These are phyloP conservation scores for Diplotaxis tenuifolia DNA, from an alignment of 345 rosid genomes.

Conservation along the genomic window DNA sequence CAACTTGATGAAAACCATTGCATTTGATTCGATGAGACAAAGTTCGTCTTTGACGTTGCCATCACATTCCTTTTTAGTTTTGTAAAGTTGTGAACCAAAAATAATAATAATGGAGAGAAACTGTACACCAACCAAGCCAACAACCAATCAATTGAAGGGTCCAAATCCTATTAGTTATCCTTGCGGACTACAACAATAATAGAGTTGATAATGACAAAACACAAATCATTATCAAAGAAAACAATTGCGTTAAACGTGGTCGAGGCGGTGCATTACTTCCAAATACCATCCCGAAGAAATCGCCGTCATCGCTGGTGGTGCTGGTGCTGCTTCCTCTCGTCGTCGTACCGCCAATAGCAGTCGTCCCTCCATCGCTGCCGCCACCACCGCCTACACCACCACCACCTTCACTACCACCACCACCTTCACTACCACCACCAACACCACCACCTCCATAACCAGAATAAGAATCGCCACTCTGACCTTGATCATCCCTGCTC, in stretches of 20 bases:
- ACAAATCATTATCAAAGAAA: constrained; percentile 27
- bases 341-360: constrained; percentile 14
- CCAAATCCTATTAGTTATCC: constrained; percentile 34
- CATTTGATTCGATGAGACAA: constrained; percentile 18
- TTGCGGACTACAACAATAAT: constrained; percentile 37
- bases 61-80: background rate
- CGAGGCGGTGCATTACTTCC: constrained; percentile 32
- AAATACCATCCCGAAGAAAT: constrained; percentile 34
- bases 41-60: constrained; percentile 9
- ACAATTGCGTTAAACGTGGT: constrained; percentile 20
- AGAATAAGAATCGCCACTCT: constrained; percentile 24
- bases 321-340: constrained; percentile 27
- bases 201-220: constrained; percentile 29
- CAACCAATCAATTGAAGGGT: constrained; percentile 29
- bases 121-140: constrained; percentile 21
- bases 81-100: constrained; percentile 3
- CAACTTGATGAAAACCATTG: background rate
- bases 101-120: constrained; percentile 11
- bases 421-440: background rate
- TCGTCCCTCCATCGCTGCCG: constrained; percentile 6
- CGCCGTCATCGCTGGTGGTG: background rate
- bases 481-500: constrained; percentile 35
- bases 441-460: background rate
- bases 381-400: background rate
- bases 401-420: background rate